Evolutionary conservation across 2,329 filamentous ascomycete genomes (phyloP), one percentile per base, ranked within the genome.

Genomic region (Cadophora sp.): DNA sequence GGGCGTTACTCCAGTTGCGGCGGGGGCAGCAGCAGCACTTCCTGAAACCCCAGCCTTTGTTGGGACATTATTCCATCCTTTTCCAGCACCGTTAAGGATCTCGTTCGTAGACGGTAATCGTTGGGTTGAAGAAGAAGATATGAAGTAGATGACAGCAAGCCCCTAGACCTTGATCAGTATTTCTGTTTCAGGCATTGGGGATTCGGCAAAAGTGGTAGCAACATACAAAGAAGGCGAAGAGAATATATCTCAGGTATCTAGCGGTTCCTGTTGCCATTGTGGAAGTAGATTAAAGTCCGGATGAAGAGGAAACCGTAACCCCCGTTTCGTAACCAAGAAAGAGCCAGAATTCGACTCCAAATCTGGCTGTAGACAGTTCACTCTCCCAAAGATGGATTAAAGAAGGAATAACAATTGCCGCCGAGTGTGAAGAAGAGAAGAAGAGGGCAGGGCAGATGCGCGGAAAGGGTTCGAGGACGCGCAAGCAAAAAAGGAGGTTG

Each of bases 181-280:
- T 45, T 41, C 9, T 13, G 30, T 16, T 18, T 39, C 61, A 24
- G 41, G 58, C 39, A 58, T 45, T 45, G 55, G 24, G 47, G 41
- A 22, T 51, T 0, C 30, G 45, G 22, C 13, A 20, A 27, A 41
- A 14, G 11, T 20, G 11, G 27, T 22, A 22, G 20, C 22, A 24
- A 84, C 91, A 77, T 86, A 97, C 94, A 77, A 97, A 90, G 77
- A 94, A 86, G 67, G 93, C 92, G 76, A 97, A 89, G 77, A 96
- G 85, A 78, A 97, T 85, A 80, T 89, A 90, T 84, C 88, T 87
- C 84, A 89, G 81, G 76, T 93, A 93, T 81, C 91, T 89, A 80
- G 90, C 72, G 18, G 76, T 72, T 60, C 76, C 76, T 39, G 75
- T 72, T 62, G 76, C 75, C 76, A 78, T 78, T 20, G 43, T 73